Evolutionary conservation across 805 yeast genomes (phyloP), one percentile per base, ranked within the genome.

Genomic region (Cyberlindnera xishuangbannaensis): DNA sequence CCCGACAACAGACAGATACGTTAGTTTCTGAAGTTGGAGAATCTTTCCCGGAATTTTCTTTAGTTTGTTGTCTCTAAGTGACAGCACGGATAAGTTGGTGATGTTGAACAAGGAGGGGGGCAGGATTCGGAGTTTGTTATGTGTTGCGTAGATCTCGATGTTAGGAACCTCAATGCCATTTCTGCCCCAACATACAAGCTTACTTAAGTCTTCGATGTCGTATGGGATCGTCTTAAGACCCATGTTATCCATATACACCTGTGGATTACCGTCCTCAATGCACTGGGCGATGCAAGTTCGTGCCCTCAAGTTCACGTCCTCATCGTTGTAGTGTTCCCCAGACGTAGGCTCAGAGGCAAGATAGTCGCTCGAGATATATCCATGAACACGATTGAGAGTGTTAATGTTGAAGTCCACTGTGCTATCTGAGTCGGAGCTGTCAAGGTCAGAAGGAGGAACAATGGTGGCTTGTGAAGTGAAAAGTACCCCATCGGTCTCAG

Each of bases 181-280:
- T 2, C 46, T 39, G 5, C 55, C 59, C 41, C 64, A 65, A 36
- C 67, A 64, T n/a, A 75, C 76, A 44, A 75, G 52, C 34, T 75
- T 65, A 44, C 72, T 65, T 41, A 77, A 56, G 48, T 77, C 84
- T 31, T 66, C 67, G 18, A 77, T 62, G 41, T 75, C 79, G 32
- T 71, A 75, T 1, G 84, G 83, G 4, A 77, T 51, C 6, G 65
- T 65, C 9, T 56, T 59, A 25, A 77, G 53, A 0, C 62, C 65
- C 53, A 74, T 48, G 12, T 64, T 55, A 33, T 75, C 80, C 18
- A 77, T 45, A 35, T 65, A 55, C 3, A 77, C 57, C n/a, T 48
- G 57, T 2, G 73, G 61, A 7, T 50, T 41, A 6, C 65, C 63
- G 27, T 69, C 63, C 40, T 73, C 81, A 39, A 77, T 72, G 3